These are phyloP conservation scores for Boletus patriciae DNA, from an alignment of 768 basidiomycete species.

Conservation along the genomic window DNA sequence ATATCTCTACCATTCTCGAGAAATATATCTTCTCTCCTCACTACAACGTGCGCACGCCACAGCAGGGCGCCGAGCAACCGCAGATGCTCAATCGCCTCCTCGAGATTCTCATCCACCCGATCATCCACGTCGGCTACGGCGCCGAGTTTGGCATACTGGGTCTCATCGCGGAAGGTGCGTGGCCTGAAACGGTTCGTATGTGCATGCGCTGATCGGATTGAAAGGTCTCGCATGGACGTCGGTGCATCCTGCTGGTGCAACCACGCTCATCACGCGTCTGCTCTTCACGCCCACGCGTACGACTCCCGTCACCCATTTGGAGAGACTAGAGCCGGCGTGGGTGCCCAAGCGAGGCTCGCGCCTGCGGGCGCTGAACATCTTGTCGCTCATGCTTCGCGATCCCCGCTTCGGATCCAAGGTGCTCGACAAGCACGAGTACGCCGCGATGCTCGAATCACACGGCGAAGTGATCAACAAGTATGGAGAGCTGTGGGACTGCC, in stretches of 20 bases:
- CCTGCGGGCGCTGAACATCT: conserved; percentile 47
- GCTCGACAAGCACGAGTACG: conserved; percentile 37
- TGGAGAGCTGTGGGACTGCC: conserved; percentile 48
- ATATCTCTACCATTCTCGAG: conserved; percentile 48
- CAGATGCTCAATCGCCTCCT: conserved; percentile 61
- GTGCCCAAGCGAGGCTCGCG: conserved; percentile 35
- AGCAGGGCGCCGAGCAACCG: conserved; percentile 39
- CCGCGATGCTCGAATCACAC: conserved; percentile 36
- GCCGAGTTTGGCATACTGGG: conserved; percentile 64
- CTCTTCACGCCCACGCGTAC: conserved; percentile 26
- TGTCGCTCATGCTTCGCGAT: conserved; percentile 57
- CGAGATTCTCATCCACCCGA: conserved; percentile 60
- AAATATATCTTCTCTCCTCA: conserved; percentile 57
- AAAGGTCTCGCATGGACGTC: conserved; percentile 60
- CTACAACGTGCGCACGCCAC: conserved; percentile 43
- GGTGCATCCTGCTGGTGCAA: conserved; percentile 44
- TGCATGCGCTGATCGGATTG: background rate
- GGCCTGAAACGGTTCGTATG: background rate
- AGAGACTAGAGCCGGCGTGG: conserved; percentile 26
- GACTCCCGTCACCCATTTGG: conserved; percentile 21
- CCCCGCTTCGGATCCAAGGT: conserved; percentile 32
- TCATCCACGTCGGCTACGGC: conserved; percentile 66
- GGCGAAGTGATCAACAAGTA: conserved; percentile 44
- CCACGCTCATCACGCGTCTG: conserved; percentile 37
- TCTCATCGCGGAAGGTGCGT: conserved; percentile 59